Percentiles rank a stretch among this genome's conserved stretches.
These are phyloP conservation scores for Lupinus albus DNA, from an alignment of 306 rosid species.

Conservation along the genomic window DNA sequence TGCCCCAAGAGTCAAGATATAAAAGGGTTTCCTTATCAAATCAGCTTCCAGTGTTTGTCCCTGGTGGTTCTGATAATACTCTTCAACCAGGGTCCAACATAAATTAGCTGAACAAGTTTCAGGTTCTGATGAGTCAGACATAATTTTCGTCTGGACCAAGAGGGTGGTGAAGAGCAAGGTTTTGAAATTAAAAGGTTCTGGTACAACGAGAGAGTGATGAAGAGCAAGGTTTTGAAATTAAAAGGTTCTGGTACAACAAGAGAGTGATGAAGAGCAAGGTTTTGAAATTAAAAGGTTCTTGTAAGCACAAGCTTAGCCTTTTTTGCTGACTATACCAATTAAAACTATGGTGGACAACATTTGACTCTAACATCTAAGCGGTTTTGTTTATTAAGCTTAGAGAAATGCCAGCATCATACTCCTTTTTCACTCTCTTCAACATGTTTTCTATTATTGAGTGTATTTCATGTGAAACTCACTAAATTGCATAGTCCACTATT, in stretches of 20 bases:
- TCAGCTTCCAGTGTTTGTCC: slow-evolving; percentile 94
- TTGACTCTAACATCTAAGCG: slow-evolving; percentile 35
- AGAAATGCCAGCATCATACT: neutral
- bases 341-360: slow-evolving; percentile 30
- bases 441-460: no score
- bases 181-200: slow-evolving; percentile 28
- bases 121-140: slow-evolving; percentile 42
- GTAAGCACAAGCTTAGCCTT: slow-evolving; percentile 27
- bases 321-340: slow-evolving; percentile 23
- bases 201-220: slow-evolving; percentile 29
- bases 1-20: slow-evolving; percentile 72
- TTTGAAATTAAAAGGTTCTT: slow-evolving; percentile 29
- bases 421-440: no score
- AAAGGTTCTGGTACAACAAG: slow-evolving; percentile 31
- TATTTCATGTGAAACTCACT: no score
- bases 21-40: slow-evolving; percentile 78
- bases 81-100: slow-evolving; percentile 60
- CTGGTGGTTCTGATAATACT: slow-evolving; percentile 65
- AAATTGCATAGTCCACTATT: no score
- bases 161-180: slow-evolving; percentile 36
- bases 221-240: slow-evolving; percentile 36
- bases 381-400: slow-evolving; percentile 36
- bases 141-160: slow-evolving; percentile 35
- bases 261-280: slow-evolving; percentile 36
- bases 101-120: slow-evolving; percentile 49